These are phyloP conservation scores for Dictyostelium intermedium DNA, from an alignment of 78 protist species.

Conservation along the genomic window DNA sequence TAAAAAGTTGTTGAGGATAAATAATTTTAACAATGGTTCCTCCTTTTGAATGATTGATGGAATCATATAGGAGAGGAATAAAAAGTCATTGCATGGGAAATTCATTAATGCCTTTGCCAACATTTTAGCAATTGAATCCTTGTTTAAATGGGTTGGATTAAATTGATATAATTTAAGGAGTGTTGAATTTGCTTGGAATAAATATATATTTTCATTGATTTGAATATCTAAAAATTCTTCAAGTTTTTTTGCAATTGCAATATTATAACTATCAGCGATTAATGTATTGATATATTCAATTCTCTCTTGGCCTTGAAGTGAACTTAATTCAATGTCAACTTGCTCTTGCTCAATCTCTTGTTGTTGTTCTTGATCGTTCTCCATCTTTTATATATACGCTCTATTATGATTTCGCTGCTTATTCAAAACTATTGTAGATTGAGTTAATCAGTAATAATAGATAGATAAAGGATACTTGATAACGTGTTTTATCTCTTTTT, in stretches of 20 bases:
- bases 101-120: constrained; percentile 74
- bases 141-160: constrained; percentile 69
- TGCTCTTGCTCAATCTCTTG: constrained; percentile 12
- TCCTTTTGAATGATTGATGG: constrained; percentile 75
- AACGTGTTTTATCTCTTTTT: neutral
- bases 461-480: neutral
- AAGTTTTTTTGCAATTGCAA: constrained; percentile 49
- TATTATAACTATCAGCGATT: constrained; percentile 59
- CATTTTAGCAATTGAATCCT: constrained; percentile 67
- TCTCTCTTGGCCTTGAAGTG: constrained; percentile 5
- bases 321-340: constrained; percentile 22
- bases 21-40: constrained; percentile 61
- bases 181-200: constrained; percentile 65
- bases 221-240: constrained; percentile 75
- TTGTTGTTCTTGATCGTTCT: neutral
- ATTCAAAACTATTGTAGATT: neutral
- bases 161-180: constrained; percentile 73
- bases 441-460: neutral
- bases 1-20: constrained; percentile 25
- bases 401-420: neutral
- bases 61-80: constrained; percentile 72
- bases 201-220: constrained; percentile 49
- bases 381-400: neutral
- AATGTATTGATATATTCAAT: constrained; percentile 37
- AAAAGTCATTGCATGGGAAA: constrained; percentile 72